Evolutionary conservation across 805 yeast species (phyloP), one percentile per base, ranked within the genome.

Genomic region (Candida chauliodis): DNA sequence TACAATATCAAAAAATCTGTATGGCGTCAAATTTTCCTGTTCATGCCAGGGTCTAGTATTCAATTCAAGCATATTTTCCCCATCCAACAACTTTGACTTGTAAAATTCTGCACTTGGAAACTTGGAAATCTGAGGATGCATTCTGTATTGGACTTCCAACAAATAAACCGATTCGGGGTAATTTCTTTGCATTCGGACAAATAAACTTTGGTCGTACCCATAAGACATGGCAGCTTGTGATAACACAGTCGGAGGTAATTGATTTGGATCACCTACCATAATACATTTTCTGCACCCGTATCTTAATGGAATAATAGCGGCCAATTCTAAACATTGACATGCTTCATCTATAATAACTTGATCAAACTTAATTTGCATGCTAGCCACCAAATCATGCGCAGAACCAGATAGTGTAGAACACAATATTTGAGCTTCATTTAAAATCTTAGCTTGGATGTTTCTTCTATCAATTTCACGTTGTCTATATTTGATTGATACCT

Each of bases 181-280:
- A 44, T 76, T 73, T 38, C 71, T 76, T 49, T 85, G 95, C 95
- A 91, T 90, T 45, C 99, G 74, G 29, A 91, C 98, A 59, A 93
- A 93, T 53, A 93, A 68, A 55, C 95, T 84, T 59, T 91, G 96
- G 46, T 91, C 96, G 54, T 93, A 93, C 30, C 78, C 77, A 49
- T 71, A 76, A 4, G 76, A 68, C 1, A 95, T 82, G 1, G 99
- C 98, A 10, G 79, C 82, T 49, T 84, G 89, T 0, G 97, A 91
- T 14, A 93, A 63, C 8, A 91, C 98, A 0, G 99, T 91, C 0
- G 99, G 99, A 0, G 99, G 99, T 45, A 93, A 72, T 63, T 93
- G 99, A 56, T 93, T 90, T 2, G 98, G 98, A 65, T 93, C 99
- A 58, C 99, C 99, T 32, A 93, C 99, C 95, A 93, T 84, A 34